Base-by-base conservation (phyloP, 1,139 yeast genomes). In the Zhuliangozyma parablackwelliae region DNA sequence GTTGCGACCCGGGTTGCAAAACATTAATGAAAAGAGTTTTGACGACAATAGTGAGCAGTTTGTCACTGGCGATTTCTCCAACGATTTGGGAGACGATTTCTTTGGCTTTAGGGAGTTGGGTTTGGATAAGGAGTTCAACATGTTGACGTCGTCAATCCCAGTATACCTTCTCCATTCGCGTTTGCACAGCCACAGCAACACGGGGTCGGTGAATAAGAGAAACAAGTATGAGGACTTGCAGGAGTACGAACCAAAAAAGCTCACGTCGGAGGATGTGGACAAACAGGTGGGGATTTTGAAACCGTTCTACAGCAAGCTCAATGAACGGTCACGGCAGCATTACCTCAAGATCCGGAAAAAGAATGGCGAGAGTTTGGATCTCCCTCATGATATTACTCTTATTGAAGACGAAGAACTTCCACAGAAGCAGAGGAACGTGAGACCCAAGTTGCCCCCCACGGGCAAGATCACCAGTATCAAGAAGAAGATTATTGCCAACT, bases 91-190 rank as follows among this genome's bases (percentile, higher is more conserved):
- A 10, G 95, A 85, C 48, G 99, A 94, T 61, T 92, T 90, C 71
- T 94, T 94, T 65, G 99, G 99, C 0, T 94, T 94, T 66, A 84
- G 78, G 53, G 97, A 90, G 49, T 69, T 94, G 34, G 98, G 98
- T 0, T 68, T 94, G 45, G 98, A 92, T 53, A 86, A 83, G 52
- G 99, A 94, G 57, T 83, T 87, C 57, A 90, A 94, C n/a, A 67
- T 90, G 57, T 64, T 90, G 38, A 83, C 92, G 26, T 75, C 89
- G 5, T 78, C 96, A 0, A 89, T 94, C 28, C 98, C 99, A 1
- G 69, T 94, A 34, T 95, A 92, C 57, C 65, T 94, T 38, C 65
- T 94, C 31, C 97, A 90, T 50, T 84, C 94, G 24, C 75, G 85
- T 43, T 68, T 88, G 31, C 80, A 79, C 40, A 78, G 73, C 42